phyloP scores from a whole-genome alignment of 495 filamentous ascomycete genomes.

The Daldinia loculata region DNA sequence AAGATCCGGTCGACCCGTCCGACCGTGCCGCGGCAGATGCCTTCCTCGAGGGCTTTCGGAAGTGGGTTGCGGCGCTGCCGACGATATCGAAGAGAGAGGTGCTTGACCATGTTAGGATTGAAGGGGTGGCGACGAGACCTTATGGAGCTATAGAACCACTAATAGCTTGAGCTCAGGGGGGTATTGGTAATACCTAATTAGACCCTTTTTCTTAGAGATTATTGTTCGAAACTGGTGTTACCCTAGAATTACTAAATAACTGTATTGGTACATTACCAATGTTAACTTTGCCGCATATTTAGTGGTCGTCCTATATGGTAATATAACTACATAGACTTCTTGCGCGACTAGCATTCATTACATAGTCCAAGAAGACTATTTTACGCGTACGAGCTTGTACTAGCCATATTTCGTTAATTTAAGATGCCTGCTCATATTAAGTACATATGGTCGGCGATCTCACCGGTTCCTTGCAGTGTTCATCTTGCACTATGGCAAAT shows the following conservation, averaged over 20 bases:
- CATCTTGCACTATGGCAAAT: not conserved
- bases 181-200: not conserved
- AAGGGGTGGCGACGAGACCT: conserved; percentile 12
- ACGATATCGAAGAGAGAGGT: conserved; percentile 31
- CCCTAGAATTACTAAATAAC: not conserved
- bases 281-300: not conserved
- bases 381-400: not conserved
- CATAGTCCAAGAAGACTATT: not conserved
- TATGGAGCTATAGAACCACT: conserved; percentile 7
- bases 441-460: conserved; percentile 9
- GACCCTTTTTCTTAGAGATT: not conserved
- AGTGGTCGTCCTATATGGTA: not conserved
- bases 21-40: conserved; percentile 14
- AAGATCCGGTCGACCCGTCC: conserved; percentile 59
- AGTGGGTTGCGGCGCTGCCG: conserved; percentile 23
- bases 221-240: not conserved
- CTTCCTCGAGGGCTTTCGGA: conserved; percentile 29
- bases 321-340: not conserved
- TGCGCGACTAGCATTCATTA: not conserved
- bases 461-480: not conserved
- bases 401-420: not conserved
- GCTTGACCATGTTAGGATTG: conserved; percentile 30
- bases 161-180: conserved; percentile 1
- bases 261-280: not conserved
- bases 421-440: conserved; percentile 12